These are phyloP conservation scores for Pseudogymnoascus sp. DNA, from an alignment of 2,329 filamentous ascomycete genomes.

Conservation along the genomic window DNA sequence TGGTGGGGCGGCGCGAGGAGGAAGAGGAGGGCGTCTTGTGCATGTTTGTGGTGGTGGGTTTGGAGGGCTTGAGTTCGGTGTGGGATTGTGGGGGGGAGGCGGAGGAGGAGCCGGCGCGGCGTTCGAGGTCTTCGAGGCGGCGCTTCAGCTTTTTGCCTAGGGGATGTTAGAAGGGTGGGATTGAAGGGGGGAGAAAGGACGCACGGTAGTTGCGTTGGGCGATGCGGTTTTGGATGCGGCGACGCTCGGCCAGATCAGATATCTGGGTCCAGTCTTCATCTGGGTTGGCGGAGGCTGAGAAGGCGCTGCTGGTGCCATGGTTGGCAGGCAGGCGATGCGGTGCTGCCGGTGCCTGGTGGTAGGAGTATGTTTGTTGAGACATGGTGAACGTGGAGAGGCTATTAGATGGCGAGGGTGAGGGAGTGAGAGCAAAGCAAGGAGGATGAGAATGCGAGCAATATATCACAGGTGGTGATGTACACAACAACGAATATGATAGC, in stretches of 20 bases:
- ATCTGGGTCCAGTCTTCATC: conserved; percentile 99
- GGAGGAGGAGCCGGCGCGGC: conserved; percentile 58
- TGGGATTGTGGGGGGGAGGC: conserved; percentile 47
- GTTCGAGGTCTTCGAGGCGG: conserved; percentile 76
- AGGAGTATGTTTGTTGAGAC: conserved; percentile 26
- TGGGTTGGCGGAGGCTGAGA: conserved; percentile 86
- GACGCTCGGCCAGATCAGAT: conserved; percentile 86
- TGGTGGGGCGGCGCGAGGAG: conserved; percentile 11
- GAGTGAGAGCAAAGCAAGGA: background rate
- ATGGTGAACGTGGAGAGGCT: conserved; percentile 18
- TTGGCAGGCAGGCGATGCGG: conserved; percentile 56
- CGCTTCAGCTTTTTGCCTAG: conserved; percentile 91
- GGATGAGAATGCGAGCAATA: background rate
- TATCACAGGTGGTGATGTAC: background rate
- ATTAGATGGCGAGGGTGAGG: background rate
- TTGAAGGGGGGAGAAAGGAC: conserved; percentile 27
- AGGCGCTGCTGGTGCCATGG: conserved; percentile 84
- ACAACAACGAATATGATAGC: background rate
- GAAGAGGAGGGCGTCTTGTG: conserved; percentile 17
- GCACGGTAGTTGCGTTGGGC: conserved; percentile 94
- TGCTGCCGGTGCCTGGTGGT: conserved; percentile 21
- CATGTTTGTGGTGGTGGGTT: conserved; percentile 18
- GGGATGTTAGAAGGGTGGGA: background rate
- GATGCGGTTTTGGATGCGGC: conserved; percentile 94
- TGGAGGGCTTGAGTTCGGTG: conserved; percentile 30